Evolutionary conservation across 345 rosid genomes (phyloP).

Genomic region (Eucalyptus sp.): DNA sequence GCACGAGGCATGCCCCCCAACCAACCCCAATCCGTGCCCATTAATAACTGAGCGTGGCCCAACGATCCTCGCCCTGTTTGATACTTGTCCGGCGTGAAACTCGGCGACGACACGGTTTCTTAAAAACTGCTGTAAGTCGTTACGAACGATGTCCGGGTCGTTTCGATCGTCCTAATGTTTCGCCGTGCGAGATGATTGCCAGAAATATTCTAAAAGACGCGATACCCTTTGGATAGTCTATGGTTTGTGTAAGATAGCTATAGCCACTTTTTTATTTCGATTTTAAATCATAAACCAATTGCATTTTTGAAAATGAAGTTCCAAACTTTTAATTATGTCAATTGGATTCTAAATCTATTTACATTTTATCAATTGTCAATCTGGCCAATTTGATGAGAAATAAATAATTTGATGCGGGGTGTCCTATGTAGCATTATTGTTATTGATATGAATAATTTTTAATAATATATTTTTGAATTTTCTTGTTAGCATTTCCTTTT

Average conservation of each 20-base stretch:
- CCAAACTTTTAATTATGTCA: rapidly evolving
- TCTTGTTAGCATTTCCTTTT: too few relatives aligned
- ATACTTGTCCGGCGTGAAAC: background rate
- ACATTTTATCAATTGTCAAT: rapidly evolving
- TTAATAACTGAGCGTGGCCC: background rate
- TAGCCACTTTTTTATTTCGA: background rate
- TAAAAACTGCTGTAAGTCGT: rapidly evolving
- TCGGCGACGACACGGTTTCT: background rate
- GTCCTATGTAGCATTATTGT: too few relatives aligned
- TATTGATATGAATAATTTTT: too few relatives aligned
- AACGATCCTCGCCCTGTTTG: background rate
- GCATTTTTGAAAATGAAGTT: rapidly evolving
- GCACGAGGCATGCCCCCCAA: background rate
- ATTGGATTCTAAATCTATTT: rapidly evolving
- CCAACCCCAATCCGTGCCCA: background rate
- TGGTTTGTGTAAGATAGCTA: background rate
- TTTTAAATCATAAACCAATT: too few relatives aligned
- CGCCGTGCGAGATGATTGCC: background rate
- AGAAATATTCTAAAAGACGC: background rate
- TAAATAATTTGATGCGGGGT: too few relatives aligned
- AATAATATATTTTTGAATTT: too few relatives aligned
- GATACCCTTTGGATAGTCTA: background rate
- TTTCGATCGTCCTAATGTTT: background rate
- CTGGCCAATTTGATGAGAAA: rapidly evolving
- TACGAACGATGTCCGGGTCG: background rate